Evolutionary conservation across 1,139 yeast genomes (phyloP).

Genomic region (Saccharomyces uvarum): DNA sequence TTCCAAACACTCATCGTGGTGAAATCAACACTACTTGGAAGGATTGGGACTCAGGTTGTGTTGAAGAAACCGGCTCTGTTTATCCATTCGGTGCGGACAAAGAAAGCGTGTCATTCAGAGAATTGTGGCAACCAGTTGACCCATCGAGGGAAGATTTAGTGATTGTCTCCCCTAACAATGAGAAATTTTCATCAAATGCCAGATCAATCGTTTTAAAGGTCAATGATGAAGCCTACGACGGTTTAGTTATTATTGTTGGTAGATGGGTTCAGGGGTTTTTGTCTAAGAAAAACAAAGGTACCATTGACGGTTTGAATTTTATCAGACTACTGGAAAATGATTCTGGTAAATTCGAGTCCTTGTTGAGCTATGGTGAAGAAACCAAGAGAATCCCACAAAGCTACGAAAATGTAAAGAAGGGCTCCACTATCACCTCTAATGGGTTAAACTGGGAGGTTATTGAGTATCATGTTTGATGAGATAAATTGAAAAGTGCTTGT

Average conservation of each 20-base stretch:
- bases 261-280: conserved; percentile 49
- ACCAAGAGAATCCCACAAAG: conserved; percentile 27
- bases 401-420: conserved; percentile 17
- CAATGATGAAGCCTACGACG: conserved; percentile 30
- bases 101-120: conserved; percentile 26
- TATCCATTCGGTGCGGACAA: conserved; percentile 27
- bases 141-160: conserved; percentile 19
- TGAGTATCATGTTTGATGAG: conserved; percentile 18
- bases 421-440: conserved; percentile 17
- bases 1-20: conserved; percentile 26
- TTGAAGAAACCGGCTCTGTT: conserved; percentile 29
- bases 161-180: conserved; percentile 10
- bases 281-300: conserved; percentile 32
- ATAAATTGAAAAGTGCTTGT: background rate
- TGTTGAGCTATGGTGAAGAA: conserved; percentile 30
- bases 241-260: conserved; percentile 44
- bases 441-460: conserved; percentile 30
- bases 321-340: conserved; percentile 21
- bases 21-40: conserved; percentile 27
- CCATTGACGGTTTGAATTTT: conserved; percentile 21
- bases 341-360: conserved; percentile 11
- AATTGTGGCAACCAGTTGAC: conserved; percentile 33
- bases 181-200: conserved; percentile 5
- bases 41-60: conserved; percentile 28
- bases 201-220: conserved; percentile 35